These are phyloP conservation scores for Fraxinus angustifolia DNA, from an alignment of 305 asterid genomes.

Conservation along the genomic window DNA sequence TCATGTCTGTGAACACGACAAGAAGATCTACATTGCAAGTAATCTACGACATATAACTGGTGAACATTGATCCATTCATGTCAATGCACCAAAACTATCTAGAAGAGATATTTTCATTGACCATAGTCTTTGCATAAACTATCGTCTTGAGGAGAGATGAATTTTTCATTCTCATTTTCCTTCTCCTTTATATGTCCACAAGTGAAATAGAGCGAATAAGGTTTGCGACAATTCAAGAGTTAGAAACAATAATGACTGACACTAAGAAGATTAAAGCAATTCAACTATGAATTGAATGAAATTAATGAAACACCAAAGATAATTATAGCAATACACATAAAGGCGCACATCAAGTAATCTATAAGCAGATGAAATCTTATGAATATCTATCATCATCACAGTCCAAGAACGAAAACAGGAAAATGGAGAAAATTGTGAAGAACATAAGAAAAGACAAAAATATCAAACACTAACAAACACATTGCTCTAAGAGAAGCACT, in stretches of 20 bases:
- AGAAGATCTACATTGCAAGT: slow-evolving; percentile 1
- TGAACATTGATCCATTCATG: neutral
- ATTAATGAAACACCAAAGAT: neutral
- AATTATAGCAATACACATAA: neutral
- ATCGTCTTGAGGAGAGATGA: neutral
- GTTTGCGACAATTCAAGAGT: neutral
- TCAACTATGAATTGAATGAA: neutral
- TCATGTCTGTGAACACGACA: neutral
- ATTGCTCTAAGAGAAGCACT: neutral
- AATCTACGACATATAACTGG: neutral
- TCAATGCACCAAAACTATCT: neutral
- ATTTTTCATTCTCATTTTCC: neutral
- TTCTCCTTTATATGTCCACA: neutral
- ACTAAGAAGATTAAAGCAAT: neutral
- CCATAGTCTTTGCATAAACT: neutral
- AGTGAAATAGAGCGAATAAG: neutral
- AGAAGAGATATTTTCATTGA: neutral
- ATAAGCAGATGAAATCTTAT: neutral
- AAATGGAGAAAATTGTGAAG: neutral
- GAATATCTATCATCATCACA: neutral
- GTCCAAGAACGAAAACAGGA: neutral
- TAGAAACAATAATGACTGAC: neutral
- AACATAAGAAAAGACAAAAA: neutral
- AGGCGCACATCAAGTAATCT: neutral
- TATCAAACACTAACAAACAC: neutral